Evolutionary conservation across 2,329 filamentous ascomycete genomes (phyloP), one percentile per base, ranked within the genome.

Genomic region (Fusarium neocosmosporiellum): DNA sequence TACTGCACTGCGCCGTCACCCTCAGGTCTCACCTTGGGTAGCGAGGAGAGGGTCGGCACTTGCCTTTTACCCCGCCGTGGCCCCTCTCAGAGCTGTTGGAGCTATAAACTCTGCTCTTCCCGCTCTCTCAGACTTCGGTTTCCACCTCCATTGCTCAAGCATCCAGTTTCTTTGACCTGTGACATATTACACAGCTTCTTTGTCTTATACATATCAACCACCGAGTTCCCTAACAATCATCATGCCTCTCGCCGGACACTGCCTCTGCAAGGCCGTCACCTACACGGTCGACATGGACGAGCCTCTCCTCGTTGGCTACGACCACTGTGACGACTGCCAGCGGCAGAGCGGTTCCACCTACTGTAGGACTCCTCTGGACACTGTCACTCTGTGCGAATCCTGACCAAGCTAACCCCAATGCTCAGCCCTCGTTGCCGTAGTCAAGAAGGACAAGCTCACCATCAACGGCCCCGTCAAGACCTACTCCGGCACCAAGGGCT

Each of bases 271-370:
- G 80, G 87, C 89, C 77, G 89, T 92, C 83, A 93, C 91, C 79
- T 95, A 94, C 87, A 87, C 87, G 79, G 84, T 82, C 59, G 86
- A 87, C 80, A 81, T 87, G 67, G 87, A 88, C 29, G 83, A 81
- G 57, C 87, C 87, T 61, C 78, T 88, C 63, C 48, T 88, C 80
- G 89, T 88, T 59, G 91, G 88, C 72, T 92, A 93, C 80, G 92
- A 93, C 79, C 91, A 93, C 85, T 93, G 91, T 78, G 91, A 93
- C 78, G 91, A 92, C 83, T 93, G 91, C 86, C 91, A 93, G 83
- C 90, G 91, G 78, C 91, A 93, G 83, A 88, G 83, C 59, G 91
- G 91, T 72, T 92, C 90, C 20, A 92, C 91, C 66, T 93, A 93
- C 82, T 92, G 89, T 90, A 81, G 71, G 87, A 79, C n/a, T 31